Evolutionary conservation across 352 stramenopile species (phyloP).

Genomic region (Pseudoperonospora humuli): DNA sequence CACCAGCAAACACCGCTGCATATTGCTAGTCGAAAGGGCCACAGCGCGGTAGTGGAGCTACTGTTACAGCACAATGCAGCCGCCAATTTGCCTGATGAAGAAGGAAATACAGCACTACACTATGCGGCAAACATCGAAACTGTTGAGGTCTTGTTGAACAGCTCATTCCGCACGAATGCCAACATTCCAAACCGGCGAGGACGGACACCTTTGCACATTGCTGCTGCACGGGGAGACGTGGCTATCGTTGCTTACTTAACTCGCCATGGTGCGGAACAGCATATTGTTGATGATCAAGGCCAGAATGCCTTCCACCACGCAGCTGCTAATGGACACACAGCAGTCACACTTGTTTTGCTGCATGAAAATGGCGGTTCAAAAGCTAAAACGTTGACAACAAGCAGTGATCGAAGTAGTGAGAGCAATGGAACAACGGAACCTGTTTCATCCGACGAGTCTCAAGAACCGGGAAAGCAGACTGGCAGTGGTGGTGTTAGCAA

Average conservation of each 20-base stretch:
- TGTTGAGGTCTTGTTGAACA: conserved; percentile 52
- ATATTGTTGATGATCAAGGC: conserved; percentile 75
- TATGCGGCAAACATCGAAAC: conserved; percentile 58
- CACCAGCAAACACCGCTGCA: conserved; percentile 66
- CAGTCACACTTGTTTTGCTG: conserved; percentile 62
- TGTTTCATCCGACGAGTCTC: conserved; percentile 1
- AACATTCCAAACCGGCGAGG: conserved; percentile 76
- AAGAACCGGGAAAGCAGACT: conserved; percentile 6
- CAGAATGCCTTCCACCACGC: conserved; percentile 79
- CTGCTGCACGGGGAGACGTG: conserved; percentile 58
- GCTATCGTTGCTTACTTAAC: conserved; percentile 72
- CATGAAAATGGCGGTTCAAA: conserved; percentile 45
- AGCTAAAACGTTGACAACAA: conserved; percentile 5
- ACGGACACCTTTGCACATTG: conserved; percentile 68
- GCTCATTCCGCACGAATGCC: conserved; percentile 54
- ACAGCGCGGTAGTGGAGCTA: conserved; percentile 51
- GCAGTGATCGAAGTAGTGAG: conserved; percentile 4
- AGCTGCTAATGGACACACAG: conserved; percentile 68
- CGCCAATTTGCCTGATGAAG: conserved; percentile 65
- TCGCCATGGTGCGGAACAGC: conserved; percentile 55
- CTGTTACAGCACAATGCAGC: conserved; percentile 58
- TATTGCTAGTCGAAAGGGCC: conserved; percentile 64
- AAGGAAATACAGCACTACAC: conserved; percentile 79
- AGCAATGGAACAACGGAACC: conserved; percentile 6
- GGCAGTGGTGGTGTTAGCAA: conserved; percentile 1